These are phyloP conservation scores for Trematosphaeria pertusa DNA, from an alignment of 2,329 filamentous ascomycete genomes.

Conservation along the genomic window DNA sequence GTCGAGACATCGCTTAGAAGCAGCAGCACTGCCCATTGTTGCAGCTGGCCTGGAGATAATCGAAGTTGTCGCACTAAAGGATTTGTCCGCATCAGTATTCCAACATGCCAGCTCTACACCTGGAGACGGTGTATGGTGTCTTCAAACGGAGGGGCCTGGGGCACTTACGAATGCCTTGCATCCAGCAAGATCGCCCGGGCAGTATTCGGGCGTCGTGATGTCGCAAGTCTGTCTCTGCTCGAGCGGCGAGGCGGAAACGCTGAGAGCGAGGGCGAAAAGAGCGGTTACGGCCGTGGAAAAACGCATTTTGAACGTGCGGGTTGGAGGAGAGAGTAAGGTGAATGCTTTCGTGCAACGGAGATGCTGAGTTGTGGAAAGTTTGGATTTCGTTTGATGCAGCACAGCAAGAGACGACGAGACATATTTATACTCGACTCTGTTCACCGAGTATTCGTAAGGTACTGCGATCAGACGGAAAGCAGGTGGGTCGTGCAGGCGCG, in stretches of 20 bases:
- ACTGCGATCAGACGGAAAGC: no score
- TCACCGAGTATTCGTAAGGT: no score
- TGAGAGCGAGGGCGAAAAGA: neutral
- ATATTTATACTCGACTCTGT: neutral
- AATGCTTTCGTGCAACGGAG: no score
- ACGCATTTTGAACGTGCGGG: neutral
- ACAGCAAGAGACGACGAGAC: neutral
- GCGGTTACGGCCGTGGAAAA: neutral
- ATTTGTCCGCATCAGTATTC: neutral
- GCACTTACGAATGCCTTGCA: neutral
- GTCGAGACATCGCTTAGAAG: no score
- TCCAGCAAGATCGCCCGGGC: neutral
- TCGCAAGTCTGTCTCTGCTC: neutral
- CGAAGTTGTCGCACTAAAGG: neutral
- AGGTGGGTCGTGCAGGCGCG: no score
- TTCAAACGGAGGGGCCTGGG: no score
- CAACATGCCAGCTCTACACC: neutral
- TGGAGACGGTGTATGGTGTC: no score
- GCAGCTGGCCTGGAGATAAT: neutral
- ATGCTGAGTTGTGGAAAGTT: no score
- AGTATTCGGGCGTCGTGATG: neutral
- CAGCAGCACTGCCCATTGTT: neutral
- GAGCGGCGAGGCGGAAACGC: neutral
- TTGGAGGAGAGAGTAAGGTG: no score
- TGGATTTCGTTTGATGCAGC: no score